Evolutionary conservation across 2,329 filamentous ascomycete genomes (phyloP), one percentile per base, ranked within the genome.

Genomic region (Penicillium oxalicum): DNA sequence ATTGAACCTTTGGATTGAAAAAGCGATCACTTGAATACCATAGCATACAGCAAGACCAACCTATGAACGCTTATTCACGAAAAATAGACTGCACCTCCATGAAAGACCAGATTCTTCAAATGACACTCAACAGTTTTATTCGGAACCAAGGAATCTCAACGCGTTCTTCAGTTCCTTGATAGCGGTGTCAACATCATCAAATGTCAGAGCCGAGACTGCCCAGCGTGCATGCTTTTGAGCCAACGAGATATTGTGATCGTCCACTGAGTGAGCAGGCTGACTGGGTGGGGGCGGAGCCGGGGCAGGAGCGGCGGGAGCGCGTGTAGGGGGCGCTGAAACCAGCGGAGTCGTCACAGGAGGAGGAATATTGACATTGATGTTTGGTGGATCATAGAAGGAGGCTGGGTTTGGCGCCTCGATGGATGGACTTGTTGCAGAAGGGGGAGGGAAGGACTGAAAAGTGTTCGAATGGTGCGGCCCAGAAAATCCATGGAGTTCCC

Each of bases 141-240:
- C 36, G 27, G 82, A 86, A 2, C 88, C 88, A 42, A 96, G 71
- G 13, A 76, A 72, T 48, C 79, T 74, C 53, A 98, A 71, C 3
- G 93, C 93, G 50, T 81, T 82, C 45, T 81, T 81, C 53, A 98
- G 68, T 64, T 98, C 91, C 61, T 84, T 84, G 4, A 97, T 84
- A 0, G 93, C 93, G 0, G 93, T 98, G 1, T 84, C 77, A 1
- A 95, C 87, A 66, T 98, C 93, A 59, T 98, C 93, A 69, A 98
- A 98, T 61, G 96, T 95, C 41, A 98, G 73, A 0, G 93, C 93
- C 9, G 91, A 96, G 37, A 97, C 95, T 0, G 93, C 93, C 88
- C 89, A 98, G 61, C 89, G 90, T 2, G 91, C 91, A 72, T 97
- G 93, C 66, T 97, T 98, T 67, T 95, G 90, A 4, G 93, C 91